Conservation (phyloP, 1,284 basidiomycete species). For the Psilocybe mexicana region DNA sequence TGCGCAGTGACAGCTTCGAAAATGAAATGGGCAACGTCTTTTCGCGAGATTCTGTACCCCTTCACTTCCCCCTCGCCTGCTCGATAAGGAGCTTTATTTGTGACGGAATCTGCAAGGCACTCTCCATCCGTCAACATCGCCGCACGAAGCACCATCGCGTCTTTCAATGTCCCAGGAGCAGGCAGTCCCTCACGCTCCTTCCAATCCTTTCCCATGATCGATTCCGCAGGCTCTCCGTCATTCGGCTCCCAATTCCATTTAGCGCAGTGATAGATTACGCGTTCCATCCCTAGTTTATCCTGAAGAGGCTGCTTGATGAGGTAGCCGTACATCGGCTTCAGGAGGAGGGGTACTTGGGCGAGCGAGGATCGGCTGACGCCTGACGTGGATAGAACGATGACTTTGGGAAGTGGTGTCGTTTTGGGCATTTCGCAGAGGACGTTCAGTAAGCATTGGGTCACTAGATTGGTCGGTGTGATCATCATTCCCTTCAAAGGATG, state of each 20-base stretch:
- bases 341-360: conserved; percentile 41
- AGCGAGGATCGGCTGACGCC: conserved; percentile 50
- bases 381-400: conserved; percentile 52
- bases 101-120: conserved; percentile 44
- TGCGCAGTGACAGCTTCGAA: conserved; percentile 46
- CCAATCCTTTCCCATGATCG: conserved; percentile 47
- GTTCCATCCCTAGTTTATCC: conserved; percentile 61
- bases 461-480: conserved; percentile 47
- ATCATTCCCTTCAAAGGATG: conserved; percentile 42
- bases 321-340: conserved; percentile 49
- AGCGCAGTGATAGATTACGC: conserved; percentile 43
- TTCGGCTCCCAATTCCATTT: conserved; percentile 46
- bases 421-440: conserved; percentile 46
- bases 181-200: conserved; percentile 38
- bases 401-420: conserved; percentile 33
- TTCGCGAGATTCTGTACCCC: conserved; percentile 57
- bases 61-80: conserved; percentile 39
- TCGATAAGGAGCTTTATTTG: conserved; percentile 34
- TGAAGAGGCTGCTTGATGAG: conserved; percentile 44
- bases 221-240: conserved; percentile 36
- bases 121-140: conserved; percentile 58
- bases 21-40: conserved; percentile 65
- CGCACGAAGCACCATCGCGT: conserved; percentile 55
- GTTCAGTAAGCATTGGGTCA: conserved; percentile 50
- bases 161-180: conserved; percentile 40